Evolutionary conservation across 805 yeast genomes (phyloP).

Genomic region (Lachancea meyersii): DNA sequence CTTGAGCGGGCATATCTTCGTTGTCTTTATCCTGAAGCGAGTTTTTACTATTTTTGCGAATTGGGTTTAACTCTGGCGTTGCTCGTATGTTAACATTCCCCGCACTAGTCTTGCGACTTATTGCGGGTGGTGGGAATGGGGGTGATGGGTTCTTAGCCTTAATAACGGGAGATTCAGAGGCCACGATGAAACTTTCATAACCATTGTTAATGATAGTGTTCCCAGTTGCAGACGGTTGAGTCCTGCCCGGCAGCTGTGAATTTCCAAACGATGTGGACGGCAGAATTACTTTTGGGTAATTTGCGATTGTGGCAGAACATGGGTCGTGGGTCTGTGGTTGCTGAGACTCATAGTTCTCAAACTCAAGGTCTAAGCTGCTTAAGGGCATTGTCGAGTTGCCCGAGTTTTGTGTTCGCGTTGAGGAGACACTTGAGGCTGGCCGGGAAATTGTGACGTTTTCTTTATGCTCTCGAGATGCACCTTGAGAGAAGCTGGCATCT

Average conservation of each 20-base stretch:
- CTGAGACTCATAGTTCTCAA: not conserved
- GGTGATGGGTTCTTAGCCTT: conserved; percentile 15
- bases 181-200: conserved; percentile 11
- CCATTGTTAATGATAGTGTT: not conserved
- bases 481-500: conserved; percentile 1
- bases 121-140: not conserved
- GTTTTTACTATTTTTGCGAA: conserved; percentile 7
- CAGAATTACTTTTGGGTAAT: conserved; percentile 23
- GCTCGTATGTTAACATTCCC: not conserved
- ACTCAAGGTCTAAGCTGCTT: conserved; percentile 1
- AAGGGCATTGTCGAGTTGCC: not conserved
- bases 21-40: conserved; percentile 16
- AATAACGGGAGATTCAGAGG: conserved; percentile 27
- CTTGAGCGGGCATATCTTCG: not conserved
- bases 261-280: conserved; percentile 16
- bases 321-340: conserved; percentile 3
- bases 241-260: conserved; percentile 8
- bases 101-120: not conserved
- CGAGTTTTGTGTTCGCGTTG: conserved; percentile 1
- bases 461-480: conserved; percentile 1
- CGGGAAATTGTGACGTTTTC: not conserved
- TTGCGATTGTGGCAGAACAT: conserved; percentile 21
- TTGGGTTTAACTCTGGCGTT: conserved; percentile 8
- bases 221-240: conserved; percentile 1
- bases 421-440: not conserved